Evolutionary conservation across 768 basidiomycete species (phyloP).

Genomic region (Tylopilus plumbeoviolaceoides): DNA sequence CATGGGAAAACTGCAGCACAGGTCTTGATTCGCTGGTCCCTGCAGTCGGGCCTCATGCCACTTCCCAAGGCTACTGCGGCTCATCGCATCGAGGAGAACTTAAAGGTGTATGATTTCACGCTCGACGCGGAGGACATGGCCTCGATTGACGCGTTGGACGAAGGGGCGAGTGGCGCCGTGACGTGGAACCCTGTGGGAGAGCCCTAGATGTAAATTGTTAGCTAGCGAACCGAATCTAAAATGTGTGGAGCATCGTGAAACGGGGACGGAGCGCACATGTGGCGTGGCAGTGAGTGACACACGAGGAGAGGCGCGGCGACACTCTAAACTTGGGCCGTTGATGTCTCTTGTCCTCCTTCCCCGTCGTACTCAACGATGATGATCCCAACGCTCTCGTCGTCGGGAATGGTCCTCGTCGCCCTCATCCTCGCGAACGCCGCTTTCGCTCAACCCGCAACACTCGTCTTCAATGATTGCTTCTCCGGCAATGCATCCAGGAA

Average conservation of each 20-base stretch:
- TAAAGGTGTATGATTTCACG: slow-evolving; percentile 69
- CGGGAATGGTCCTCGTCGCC: slow-evolving; percentile 6
- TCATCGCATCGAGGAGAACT: slow-evolving; percentile 66
- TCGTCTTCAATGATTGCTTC: slow-evolving; percentile 71
- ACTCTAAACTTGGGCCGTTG: slow-evolving; percentile 6
- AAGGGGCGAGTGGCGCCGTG: slow-evolving; percentile 63
- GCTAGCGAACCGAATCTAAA: too few species aligned
- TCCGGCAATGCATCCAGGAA: slow-evolving; percentile 49
- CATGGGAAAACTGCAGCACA: slow-evolving; percentile 35
- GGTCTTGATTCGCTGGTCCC: slow-evolving; percentile 48
- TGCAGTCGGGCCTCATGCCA: slow-evolving; percentile 55
- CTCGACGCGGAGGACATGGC: slow-evolving; percentile 60
- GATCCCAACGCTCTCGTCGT: slow-evolving; percentile 11
- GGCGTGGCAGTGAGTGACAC: slow-evolving; percentile 5
- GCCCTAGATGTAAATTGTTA: neutral
- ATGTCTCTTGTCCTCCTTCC: slow-evolving; percentile 14
- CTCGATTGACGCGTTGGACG: slow-evolving; percentile 61
- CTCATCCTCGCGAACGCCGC: slow-evolving; percentile 24
- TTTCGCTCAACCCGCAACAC: slow-evolving; percentile 54
- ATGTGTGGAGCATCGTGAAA: neutral
- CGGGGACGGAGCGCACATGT: neutral
- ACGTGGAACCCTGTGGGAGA: slow-evolving; percentile 78
- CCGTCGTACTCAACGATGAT: slow-evolving; percentile 26
- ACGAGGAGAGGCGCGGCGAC: neutral
- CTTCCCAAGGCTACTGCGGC: slow-evolving; percentile 75